Evolutionary conservation across 1,284 basidiomycete genomes (phyloP), one percentile per base, ranked within the genome.

Genomic region (Austropuccinia psidii): DNA sequence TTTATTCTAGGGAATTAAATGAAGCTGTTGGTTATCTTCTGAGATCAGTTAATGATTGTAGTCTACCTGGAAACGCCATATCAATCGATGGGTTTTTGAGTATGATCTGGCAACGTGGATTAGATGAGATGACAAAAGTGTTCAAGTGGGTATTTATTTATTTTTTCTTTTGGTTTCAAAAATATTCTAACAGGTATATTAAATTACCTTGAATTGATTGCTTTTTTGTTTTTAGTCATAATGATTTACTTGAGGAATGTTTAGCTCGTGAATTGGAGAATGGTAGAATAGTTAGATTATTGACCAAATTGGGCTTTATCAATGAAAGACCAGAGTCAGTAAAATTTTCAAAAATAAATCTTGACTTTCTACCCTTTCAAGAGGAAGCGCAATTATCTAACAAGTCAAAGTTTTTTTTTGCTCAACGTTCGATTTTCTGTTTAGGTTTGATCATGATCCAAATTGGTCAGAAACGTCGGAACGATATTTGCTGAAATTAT

Each of bases 401-500:
- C n/a, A n/a, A n/a, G n/a, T n/a, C n/a, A n/a, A n/a, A n/a, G n/a
- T n/a, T n/a, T n/a, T n/a, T n/a, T n/a, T n/a, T n/a, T n/a, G n/a
- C n/a, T n/a, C n/a, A n/a, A n/a, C n/a, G n/a, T n/a, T n/a, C n/a
- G n/a, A n/a, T n/a, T n/a, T n/a, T n/a, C n/a, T n/a, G n/a, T n/a
- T n/a, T n/a, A 93, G 93, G 79, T 98, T 98, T 79, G 91, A 95
- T 64, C 88, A 91, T 67, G 95, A 98, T 79, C 87, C 91, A 1
- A 86, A 93, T 11, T 98, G 95, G 95, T 93, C 93, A 8, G 96
- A 98, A 80, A 97, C 95, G 1, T 96, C 96, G 15, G 96, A 99
- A 80, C 85, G 94, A 74, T 98, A 99, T 80, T 92, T 98, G 78
- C 86, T 98, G 84, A 97, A 96, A 84, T 86, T 99, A 62, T 98